Evolutionary conservation across 1,139 yeast genomes (phyloP).

Genomic region (Nakaseomyces bracarensis): DNA sequence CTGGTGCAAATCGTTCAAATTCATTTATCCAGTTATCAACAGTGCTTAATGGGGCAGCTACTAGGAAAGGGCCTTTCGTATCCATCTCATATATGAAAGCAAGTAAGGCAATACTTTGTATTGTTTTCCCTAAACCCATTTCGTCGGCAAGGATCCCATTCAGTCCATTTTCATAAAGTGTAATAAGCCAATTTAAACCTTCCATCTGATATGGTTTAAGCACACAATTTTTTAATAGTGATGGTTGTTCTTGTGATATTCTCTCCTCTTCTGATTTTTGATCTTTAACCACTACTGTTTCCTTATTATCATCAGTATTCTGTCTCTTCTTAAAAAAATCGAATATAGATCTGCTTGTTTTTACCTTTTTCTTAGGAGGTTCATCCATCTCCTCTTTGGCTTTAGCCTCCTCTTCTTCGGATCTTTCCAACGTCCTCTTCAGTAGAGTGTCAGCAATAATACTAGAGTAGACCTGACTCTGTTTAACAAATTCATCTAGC

Average conservation of each 20-base stretch:
- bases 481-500: conserved; percentile 63
- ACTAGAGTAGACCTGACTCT: conserved; percentile 75
- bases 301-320: conserved; percentile 12
- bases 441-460: conserved; percentile 72
- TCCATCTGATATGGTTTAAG: conserved; percentile 81
- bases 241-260: conserved; percentile 46
- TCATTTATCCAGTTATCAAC: conserved; percentile 79
- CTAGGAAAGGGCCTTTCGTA: conserved; percentile 71
- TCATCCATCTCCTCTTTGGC: conserved; percentile 13
- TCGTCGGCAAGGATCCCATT: conserved; percentile 96
- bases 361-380: conserved; percentile 22
- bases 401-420: conserved; percentile 7
- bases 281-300: background rate
- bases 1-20: conserved; percentile 64
- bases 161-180: conserved; percentile 83
- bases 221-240: conserved; percentile 52
- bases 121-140: conserved; percentile 92
- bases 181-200: conserved; percentile 84
- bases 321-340: conserved; percentile 24
- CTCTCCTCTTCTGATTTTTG: conserved; percentile 11
- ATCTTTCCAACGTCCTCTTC: conserved; percentile 33
- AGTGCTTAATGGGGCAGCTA: conserved; percentile 84
- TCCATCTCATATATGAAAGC: conserved; percentile 75
- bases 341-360: conserved; percentile 14
- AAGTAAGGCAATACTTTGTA: conserved; percentile 74